Percentiles rank a stretch among this genome's conserved stretches.
Conservation (phyloP, 495 filamentous ascomycete species). For the Tuber melanosporum region DNA sequence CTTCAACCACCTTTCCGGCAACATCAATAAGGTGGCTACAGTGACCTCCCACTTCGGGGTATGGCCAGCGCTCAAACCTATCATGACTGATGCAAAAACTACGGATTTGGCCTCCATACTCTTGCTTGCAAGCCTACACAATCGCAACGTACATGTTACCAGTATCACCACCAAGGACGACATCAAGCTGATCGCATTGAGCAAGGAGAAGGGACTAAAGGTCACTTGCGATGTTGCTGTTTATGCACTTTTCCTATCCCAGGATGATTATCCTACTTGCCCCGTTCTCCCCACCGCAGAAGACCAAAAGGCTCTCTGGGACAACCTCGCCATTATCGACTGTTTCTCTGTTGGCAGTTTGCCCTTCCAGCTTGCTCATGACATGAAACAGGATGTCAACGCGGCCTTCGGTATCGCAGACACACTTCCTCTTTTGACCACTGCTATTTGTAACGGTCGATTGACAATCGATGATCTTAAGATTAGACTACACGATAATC, state of each 20-base stretch:
- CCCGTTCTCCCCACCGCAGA: slow-evolving; percentile 59
- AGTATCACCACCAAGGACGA: slow-evolving; percentile 78
- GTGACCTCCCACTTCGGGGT: slow-evolving; percentile 74
- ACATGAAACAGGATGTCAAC: slow-evolving; percentile 52
- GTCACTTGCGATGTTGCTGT: slow-evolving; percentile 81
- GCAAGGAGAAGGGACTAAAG: slow-evolving; percentile 74
- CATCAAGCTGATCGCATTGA: slow-evolving; percentile 68
- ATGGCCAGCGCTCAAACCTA: slow-evolving; percentile 76
- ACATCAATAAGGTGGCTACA: slow-evolving; percentile 78
- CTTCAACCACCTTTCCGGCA: slow-evolving; percentile 78
- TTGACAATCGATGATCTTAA: slow-evolving; percentile 69
- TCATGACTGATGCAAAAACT: slow-evolving; percentile 78
- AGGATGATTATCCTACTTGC: slow-evolving; percentile 66
- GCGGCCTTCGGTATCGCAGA: slow-evolving; percentile 65
- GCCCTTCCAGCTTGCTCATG: slow-evolving; percentile 67
- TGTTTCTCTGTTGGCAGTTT: slow-evolving; percentile 78
- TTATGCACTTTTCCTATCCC: slow-evolving; percentile 72
- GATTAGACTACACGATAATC: slow-evolving; percentile 67
- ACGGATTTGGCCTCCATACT: slow-evolving; percentile 76
- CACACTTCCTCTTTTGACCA: slow-evolving; percentile 69
- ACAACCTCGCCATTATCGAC: slow-evolving; percentile 69
- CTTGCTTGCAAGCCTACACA: slow-evolving; percentile 73
- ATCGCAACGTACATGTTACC: slow-evolving; percentile 75
- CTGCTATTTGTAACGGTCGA: slow-evolving; percentile 67
- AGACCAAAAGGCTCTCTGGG: slow-evolving; percentile 75